Evolutionary conservation across 257 asterid genomes (phyloP).

Genomic region (Cruciata laevipes): DNA sequence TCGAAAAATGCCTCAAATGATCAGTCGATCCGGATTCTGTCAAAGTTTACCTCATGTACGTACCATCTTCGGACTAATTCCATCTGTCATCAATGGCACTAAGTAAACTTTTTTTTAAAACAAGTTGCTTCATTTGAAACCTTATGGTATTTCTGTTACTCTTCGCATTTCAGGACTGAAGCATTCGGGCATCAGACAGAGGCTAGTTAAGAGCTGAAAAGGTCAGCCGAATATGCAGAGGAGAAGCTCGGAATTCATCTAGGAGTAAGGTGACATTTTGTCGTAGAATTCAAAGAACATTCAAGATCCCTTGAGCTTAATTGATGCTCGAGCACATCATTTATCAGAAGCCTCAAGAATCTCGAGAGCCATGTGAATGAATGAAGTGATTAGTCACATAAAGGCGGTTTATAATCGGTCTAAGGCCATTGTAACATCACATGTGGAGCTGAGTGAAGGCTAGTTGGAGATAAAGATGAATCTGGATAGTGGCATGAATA

Average conservation of each 20-base stretch:
- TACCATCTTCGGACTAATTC: slow-evolving; percentile 66
- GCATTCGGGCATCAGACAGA: slow-evolving; percentile 68
- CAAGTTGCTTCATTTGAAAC: neutral
- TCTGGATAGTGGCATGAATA: slow-evolving; percentile 48
- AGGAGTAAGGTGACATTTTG: slow-evolving; percentile 39
- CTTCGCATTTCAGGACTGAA: slow-evolving; percentile 36
- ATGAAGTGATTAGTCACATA: slow-evolving; percentile 43
- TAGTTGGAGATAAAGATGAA: slow-evolving; percentile 59
- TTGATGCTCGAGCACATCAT: slow-evolving; percentile 44
- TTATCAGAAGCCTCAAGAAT: slow-evolving; percentile 45
- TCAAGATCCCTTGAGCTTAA: slow-evolving; percentile 42
- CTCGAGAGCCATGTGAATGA: slow-evolving; percentile 49
- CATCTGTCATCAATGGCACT: slow-evolving; percentile 87
- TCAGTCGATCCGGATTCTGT: slow-evolving; percentile 42
- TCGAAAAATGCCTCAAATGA: slow-evolving; percentile 43
- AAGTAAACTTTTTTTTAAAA: neutral
- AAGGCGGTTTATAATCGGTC: slow-evolving; percentile 55
- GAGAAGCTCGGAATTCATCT: slow-evolving; percentile 44
- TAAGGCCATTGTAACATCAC: slow-evolving; percentile 57
- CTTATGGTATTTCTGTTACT: neutral
- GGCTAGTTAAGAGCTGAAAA: slow-evolving; percentile 64
- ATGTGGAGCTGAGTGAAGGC: slow-evolving; percentile 45
- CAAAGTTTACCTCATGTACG: slow-evolving; percentile 40
- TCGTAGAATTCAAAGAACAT: slow-evolving; percentile 40
- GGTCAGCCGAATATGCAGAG: slow-evolving; percentile 60